Conservation (phyloP, 495 filamentous ascomycete genomes). For the Cenococcum geophilum region DNA sequence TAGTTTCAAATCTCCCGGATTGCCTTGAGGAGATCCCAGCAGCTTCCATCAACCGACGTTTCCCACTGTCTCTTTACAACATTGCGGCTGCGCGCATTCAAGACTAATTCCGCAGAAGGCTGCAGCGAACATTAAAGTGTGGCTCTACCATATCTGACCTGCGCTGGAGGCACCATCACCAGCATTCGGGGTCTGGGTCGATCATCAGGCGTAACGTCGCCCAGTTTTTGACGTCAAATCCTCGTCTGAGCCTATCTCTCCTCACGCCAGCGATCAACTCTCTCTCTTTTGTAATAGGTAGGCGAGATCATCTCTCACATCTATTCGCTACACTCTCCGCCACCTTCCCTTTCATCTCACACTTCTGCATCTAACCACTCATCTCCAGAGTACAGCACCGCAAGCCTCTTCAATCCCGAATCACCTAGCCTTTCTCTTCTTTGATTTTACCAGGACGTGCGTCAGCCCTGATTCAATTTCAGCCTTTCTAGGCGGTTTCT, state of each 20-base stretch:
- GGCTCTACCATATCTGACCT: constrained; percentile 5
- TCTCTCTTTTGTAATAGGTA: constrained; percentile 21
- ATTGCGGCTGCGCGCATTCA: background rate
- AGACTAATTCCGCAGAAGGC: background rate
- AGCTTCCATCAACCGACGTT: background rate
- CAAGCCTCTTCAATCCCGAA: background rate
- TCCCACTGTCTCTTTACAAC: background rate
- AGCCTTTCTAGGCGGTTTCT: constrained; percentile 11
- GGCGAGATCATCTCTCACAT: constrained; percentile 12
- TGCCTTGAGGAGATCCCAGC: background rate
- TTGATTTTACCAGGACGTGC: background rate
- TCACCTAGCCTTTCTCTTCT: background rate
- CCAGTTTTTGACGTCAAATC: constrained; percentile 12
- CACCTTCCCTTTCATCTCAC: constrained; percentile 5
- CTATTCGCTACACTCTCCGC: constrained; percentile 13
- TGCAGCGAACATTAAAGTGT: constrained; percentile 4
- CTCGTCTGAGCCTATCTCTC: constrained; percentile 9
- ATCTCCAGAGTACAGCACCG: constrained; percentile 18
- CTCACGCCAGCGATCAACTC: constrained; percentile 18
- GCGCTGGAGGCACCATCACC: constrained; percentile 1
- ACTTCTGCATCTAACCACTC: constrained; percentile 14
- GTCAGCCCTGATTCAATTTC: constrained; percentile 4
- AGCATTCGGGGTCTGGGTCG: constrained; percentile 19
- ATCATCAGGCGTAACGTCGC: constrained; percentile 27
- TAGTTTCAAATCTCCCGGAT: background rate